phyloP scores from a whole-genome alignment of 176 grass and related monocot genomes.

The Areca catechu region DNA sequence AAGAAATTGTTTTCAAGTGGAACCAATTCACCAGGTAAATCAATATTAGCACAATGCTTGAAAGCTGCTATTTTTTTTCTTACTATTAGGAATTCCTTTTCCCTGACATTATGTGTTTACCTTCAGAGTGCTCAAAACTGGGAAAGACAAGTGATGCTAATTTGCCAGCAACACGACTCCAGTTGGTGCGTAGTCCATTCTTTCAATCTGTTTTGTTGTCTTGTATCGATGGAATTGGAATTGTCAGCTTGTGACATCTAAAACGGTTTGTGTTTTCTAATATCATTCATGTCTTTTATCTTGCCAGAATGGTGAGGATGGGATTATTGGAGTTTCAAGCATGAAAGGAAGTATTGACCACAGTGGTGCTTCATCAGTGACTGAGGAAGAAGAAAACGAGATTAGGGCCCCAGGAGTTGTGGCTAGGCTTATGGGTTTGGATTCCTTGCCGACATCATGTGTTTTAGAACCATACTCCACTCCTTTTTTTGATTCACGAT shows the following conservation, averaged over 20 bases:
- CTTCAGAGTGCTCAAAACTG: slow-evolving; percentile 56
- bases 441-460: slow-evolving; percentile 46
- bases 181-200: slow-evolving; percentile 32
- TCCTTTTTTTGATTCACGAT: slow-evolving; percentile 44
- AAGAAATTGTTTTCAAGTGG: slow-evolving; percentile 70
- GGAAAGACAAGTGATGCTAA: slow-evolving; percentile 46
- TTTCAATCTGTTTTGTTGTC: background rate
- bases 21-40: slow-evolving; percentile 47
- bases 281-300: background rate
- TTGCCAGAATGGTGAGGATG: slow-evolving; percentile 52
- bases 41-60: slow-evolving; percentile 3
- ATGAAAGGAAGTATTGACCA: slow-evolving; percentile 63
- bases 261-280: no score
- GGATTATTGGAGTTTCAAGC: slow-evolving; percentile 37
- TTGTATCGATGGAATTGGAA: background rate
- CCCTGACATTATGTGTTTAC: background rate
- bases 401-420: slow-evolving; percentile 73
- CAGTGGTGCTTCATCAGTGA: slow-evolving; percentile 62
- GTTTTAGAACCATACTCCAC: slow-evolving; percentile 53
- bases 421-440: slow-evolving; percentile 86
- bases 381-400: slow-evolving; percentile 57
- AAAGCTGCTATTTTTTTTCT: no score
- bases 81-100: background rate
- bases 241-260: no score
- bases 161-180: slow-evolving; percentile 41